Percentiles rank a stretch among this genome's conserved stretches.
phyloP scores from a whole-genome alignment of 768 basidiomycete species.

The Russula foetens region DNA sequence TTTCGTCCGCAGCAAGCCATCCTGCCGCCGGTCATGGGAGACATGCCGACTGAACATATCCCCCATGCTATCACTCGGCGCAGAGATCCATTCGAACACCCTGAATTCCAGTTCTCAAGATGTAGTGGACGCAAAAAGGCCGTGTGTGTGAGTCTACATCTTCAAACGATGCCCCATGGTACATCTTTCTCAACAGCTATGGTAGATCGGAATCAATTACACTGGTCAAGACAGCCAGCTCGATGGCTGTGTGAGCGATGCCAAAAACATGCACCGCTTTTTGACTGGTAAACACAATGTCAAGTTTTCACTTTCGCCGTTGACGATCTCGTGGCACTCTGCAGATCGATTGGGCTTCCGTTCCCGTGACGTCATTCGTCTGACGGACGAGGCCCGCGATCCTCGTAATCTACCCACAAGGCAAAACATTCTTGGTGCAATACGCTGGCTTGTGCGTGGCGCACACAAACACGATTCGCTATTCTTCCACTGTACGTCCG shows the following conservation, averaged over 20 bases:
- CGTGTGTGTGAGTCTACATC: conserved; percentile 25
- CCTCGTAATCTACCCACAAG: conserved; percentile 35
- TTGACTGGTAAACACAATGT: conserved; percentile 23
- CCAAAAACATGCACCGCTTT: conserved; percentile 36
- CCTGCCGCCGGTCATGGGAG: background rate
- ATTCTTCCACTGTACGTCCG: conserved; percentile 31
- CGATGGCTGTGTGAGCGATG: conserved; percentile 44
- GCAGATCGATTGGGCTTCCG: conserved; percentile 34
- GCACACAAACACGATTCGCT: conserved; percentile 40
- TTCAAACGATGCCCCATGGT: background rate
- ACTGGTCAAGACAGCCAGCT: conserved; percentile 31
- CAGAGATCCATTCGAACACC: conserved; percentile 3
- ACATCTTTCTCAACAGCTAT: background rate
- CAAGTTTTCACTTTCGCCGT: no score
- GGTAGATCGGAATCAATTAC: conserved; percentile 41
- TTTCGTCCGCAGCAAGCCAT: background rate
- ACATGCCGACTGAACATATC: background rate
- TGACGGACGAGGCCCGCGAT: conserved; percentile 36
- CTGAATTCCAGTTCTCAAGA: conserved; percentile 33
- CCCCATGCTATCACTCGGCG: background rate
- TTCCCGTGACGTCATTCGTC: conserved; percentile 40
- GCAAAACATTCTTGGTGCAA: conserved; percentile 40
- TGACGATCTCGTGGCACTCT: background rate
- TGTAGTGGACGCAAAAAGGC: conserved; percentile 41
- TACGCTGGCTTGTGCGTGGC: conserved; percentile 42